These are phyloP conservation scores for Fusarium nanum DNA, from an alignment of 2,329 filamentous ascomycete genomes.

Conservation along the genomic window DNA sequence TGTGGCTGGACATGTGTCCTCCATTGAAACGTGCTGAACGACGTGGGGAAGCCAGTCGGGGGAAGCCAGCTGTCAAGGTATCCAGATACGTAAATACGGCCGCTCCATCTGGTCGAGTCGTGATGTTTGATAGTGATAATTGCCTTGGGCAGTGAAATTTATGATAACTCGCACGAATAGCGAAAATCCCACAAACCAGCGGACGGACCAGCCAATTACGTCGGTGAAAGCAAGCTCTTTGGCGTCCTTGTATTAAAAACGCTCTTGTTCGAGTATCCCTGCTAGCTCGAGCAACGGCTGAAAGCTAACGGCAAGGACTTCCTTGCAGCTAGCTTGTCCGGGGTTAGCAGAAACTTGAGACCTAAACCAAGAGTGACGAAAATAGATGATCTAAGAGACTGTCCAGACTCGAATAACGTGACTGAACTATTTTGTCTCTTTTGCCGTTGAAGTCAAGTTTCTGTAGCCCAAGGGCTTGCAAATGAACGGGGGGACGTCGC, in stretches of 20 bases:
- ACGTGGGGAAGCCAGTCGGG: conserved; percentile 48
- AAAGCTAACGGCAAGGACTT: conserved; percentile 18
- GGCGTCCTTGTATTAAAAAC: conserved; percentile 33
- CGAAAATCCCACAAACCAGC: conserved; percentile 9
- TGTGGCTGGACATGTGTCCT: conserved; percentile 54
- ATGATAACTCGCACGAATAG: conserved; percentile 23
- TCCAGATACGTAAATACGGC: conserved; percentile 37
- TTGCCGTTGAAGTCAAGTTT: background rate
- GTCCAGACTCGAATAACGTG: background rate
- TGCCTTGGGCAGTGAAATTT: conserved; percentile 29
- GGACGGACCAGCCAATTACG: conserved; percentile 11
- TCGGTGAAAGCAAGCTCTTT: conserved; percentile 24
- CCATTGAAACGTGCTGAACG: conserved; percentile 52
- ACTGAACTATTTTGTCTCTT: background rate
- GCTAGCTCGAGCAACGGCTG: conserved; percentile 36
- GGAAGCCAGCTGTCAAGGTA: conserved; percentile 49
- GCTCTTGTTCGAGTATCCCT: conserved; percentile 35
- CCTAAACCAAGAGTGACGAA: background rate
- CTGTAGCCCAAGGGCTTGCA: background rate
- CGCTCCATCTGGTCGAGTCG: conserved; percentile 29
- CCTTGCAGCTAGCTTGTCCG: conserved; percentile 8
- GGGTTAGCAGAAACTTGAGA: background rate
- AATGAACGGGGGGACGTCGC: background rate
- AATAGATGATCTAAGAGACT: background rate
- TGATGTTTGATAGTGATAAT: conserved; percentile 35